Evolutionary conservation across 371 early-diverging fungal genomes (phyloP).

Genomic region (Circinella umbellata): DNA sequence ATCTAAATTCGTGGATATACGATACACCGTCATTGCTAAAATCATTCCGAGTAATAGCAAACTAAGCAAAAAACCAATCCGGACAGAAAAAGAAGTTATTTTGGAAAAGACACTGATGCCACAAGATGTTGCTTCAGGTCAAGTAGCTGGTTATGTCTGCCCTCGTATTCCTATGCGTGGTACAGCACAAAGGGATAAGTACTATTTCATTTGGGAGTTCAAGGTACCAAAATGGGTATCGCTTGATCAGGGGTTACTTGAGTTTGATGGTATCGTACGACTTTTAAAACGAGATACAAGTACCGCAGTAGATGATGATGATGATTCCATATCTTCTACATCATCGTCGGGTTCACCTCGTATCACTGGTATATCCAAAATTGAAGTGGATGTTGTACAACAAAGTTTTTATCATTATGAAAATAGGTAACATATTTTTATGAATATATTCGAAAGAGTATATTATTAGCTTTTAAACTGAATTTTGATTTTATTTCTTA

Average conservation of each 20-base stretch:
- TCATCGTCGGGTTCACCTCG: not conserved
- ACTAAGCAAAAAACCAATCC: constrained; percentile 25
- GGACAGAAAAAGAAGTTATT: constrained; percentile 17
- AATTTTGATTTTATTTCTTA: too few relatives aligned
- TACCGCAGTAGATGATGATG: not conserved
- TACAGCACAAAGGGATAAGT: not conserved
- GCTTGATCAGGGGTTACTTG: constrained; percentile 24
- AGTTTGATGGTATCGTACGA: constrained; percentile 33
- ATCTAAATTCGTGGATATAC: constrained; percentile 29
- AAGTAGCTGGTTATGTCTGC: constrained; percentile 29
- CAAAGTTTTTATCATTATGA: constrained; percentile 39
- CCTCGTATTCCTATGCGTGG: constrained; percentile 34
- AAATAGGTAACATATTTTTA: not conserved
- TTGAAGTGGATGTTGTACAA: constrained; percentile 38
- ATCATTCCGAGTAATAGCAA: constrained; percentile 26
- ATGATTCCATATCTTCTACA: not conserved
- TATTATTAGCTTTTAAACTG: too few relatives aligned
- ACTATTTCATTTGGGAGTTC: constrained; percentile 26
- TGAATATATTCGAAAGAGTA: too few relatives aligned
- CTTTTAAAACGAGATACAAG: not conserved
- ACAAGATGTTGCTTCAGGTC: constrained; percentile 32
- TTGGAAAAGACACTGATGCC: constrained; percentile 39
- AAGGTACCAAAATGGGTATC: constrained; percentile 37
- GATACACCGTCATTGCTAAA: constrained; percentile 26
- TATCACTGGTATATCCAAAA: constrained; percentile 18